Base-by-base conservation (phyloP, 108 stramenopile species). In the Conticribra guillardii region DNA sequence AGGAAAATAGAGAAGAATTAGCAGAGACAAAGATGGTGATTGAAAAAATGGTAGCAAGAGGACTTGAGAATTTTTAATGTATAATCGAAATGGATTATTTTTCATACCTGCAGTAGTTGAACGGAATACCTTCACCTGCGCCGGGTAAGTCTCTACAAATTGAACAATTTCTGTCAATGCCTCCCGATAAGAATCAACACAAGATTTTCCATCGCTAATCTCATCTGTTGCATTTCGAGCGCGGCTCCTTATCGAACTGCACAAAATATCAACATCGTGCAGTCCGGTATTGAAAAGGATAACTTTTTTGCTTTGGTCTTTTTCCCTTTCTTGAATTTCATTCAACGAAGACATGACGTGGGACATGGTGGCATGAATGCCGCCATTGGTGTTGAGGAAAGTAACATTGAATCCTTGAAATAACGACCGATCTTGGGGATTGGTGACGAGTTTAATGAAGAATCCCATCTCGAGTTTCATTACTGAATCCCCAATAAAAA, bases 401-500 rank as follows among this genome's bases (percentile, higher is more conserved):
- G 69, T 55, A 15, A 62, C 27, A 37, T 65, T 73, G 34, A 73
- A 5, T 47, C 59, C 62, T 53, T 41, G 44, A 21, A 14, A 48
- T 24, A n/a, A 23, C n/a, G 44, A 11, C 15, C 24, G 5, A 1
- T 4, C 47, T 1, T 14, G 19, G 46, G 77, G 48, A 3, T 58
- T 41, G 14, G 29, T 31, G 22, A 67, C 24, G 65, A 73, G 60
- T 37, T 79, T 79, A 18, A 33, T 32, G 32, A 83, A 74, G 26
- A 74, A 74, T 30, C 46, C 66, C 45, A 65, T 74, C 69, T 89
- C 86, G 14, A 89, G 57, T 51, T 80, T 79, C 81, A 89, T 84
- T 5, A 86, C 85, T 5, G 84, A 87, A 54, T 92, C 90, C 23
- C 90, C 90, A 55, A 92, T 84, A 34, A 88, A 86, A 26, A 89